Percentiles rank a stretch among this genome's conserved stretches.
Evolutionary conservation across 2,329 filamentous ascomycete species (phyloP).

Genomic region (Pezicula carpinea): DNA sequence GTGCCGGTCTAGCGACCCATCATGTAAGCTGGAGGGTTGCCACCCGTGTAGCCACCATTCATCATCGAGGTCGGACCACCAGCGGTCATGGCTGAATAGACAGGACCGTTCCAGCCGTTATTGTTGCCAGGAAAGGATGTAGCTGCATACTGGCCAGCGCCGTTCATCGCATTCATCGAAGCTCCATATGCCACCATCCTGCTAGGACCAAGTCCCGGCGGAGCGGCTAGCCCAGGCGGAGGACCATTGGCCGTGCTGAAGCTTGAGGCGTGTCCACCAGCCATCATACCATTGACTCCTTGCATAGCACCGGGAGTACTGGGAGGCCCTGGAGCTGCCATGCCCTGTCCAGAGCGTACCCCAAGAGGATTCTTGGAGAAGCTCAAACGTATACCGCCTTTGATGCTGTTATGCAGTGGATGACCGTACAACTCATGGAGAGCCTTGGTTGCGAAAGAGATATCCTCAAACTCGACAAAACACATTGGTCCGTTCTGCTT

Average conservation of each 20-base stretch:
- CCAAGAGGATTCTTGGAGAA: constrained; percentile 97
- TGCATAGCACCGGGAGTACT: constrained; percentile 41
- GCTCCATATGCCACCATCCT: constrained; percentile 20
- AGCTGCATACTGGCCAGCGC: constrained; percentile 18
- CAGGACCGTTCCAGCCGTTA: constrained; percentile 25
- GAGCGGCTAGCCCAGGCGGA: constrained; percentile 74
- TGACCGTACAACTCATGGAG: constrained; percentile 86
- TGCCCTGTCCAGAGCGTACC: constrained; percentile 70
- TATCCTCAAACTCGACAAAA: constrained; percentile 96
- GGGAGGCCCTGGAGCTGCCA: constrained; percentile 31
- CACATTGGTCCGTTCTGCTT: constrained; percentile 98
- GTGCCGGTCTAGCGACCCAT: constrained; percentile 28
- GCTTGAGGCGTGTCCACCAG: constrained; percentile 26
- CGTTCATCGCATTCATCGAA: constrained; percentile 20
- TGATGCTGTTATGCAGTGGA: constrained; percentile 83
- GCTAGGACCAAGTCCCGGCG: constrained; percentile 60
- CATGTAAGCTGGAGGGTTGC: constrained; percentile 31
- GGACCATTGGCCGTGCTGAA: constrained; percentile 52
- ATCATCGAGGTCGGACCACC: constrained; percentile 24
- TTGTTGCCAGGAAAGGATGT: constrained; percentile 17
- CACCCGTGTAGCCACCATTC: constrained; percentile 21
- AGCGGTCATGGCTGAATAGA: constrained; percentile 26
- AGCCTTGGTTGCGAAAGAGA: constrained; percentile 86
- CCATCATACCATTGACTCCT: constrained; percentile 55
- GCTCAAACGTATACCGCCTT: constrained; percentile 89